Percentiles rank a stretch among this genome's conserved stretches.
These are phyloP conservation scores for Quercus lobata DNA, from an alignment of 331 rosid species.

Conservation along the genomic window DNA sequence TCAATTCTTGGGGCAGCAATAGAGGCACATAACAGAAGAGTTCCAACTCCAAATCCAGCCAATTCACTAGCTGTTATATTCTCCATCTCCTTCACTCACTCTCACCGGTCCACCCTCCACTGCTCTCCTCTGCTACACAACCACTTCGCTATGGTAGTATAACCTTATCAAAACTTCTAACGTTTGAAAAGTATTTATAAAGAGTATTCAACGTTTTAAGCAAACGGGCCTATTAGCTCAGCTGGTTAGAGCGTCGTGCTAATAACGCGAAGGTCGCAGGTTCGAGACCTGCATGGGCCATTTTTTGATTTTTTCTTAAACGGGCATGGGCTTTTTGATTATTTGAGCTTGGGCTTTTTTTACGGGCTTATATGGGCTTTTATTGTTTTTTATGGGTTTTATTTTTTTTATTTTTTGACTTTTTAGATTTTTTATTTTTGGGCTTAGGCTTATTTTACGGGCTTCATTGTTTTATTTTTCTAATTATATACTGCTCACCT, in stretches of 20 bases:
- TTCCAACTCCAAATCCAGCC: slow-evolving; percentile 85
- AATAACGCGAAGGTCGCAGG: slow-evolving; percentile 94
- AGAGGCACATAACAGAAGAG: slow-evolving; percentile 75
- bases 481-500: no score
- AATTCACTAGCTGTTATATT: slow-evolving; percentile 80
- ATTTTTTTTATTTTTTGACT: neutral
- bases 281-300: slow-evolving; percentile 91
- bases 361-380: no score
- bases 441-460: no score
- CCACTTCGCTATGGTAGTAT: neutral
- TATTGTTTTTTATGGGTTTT: no score
- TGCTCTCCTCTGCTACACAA: neutral
- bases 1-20: slow-evolving; percentile 84
- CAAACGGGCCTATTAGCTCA: slow-evolving; percentile 69
- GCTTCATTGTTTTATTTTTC: no score
- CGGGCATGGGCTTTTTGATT: neutral
- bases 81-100: slow-evolving; percentile 37
- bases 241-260: slow-evolving; percentile 94
- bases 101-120: neutral
- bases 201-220: accelerated
- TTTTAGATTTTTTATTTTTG: neutral
- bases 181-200: no score
- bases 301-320: neutral
- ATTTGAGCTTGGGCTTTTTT: no score
- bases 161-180: neutral